Conservation (phyloP, 192 early-diverging fungal genomes). For the Kickxella alabastrina region DNA sequence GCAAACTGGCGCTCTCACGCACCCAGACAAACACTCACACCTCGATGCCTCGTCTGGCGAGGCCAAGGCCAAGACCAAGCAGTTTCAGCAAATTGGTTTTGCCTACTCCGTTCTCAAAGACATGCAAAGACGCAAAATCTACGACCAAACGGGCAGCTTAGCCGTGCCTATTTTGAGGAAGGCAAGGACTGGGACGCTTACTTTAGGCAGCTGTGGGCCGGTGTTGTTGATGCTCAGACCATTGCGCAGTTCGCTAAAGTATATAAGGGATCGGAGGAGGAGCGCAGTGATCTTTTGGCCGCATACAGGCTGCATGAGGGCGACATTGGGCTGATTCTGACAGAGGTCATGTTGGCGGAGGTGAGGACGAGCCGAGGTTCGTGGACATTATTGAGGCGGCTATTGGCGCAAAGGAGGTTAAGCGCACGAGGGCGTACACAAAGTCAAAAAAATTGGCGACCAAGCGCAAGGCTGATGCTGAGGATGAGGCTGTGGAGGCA, state of each 20-base stretch:
- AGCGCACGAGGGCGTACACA: slow-evolving; percentile 53
- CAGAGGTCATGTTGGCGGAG: slow-evolving; percentile 56
- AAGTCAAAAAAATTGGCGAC: slow-evolving; percentile 51
- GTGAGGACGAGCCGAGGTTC: slow-evolving; percentile 65
- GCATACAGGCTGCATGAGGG: slow-evolving; percentile 65
- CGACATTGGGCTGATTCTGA: slow-evolving; percentile 67
- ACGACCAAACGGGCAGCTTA: slow-evolving; percentile 75
- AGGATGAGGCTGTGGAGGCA: slow-evolving; percentile 59
- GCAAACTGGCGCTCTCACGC: slow-evolving; percentile 75
- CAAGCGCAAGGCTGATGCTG: slow-evolving; percentile 56
- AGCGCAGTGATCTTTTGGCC: slow-evolving; percentile 63
- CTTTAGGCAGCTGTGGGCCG: slow-evolving; percentile 73
- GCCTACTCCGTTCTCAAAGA: slow-evolving; percentile 77
- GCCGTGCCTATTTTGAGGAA: slow-evolving; percentile 45
- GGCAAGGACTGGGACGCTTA: slow-evolving; percentile 79
- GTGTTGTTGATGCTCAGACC: slow-evolving; percentile 64
- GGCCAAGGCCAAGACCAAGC: slow-evolving; percentile 44
- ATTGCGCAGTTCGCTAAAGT: slow-evolving; percentile 68
- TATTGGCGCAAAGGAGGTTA: slow-evolving; percentile 57
- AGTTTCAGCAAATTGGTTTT: slow-evolving; percentile 72
- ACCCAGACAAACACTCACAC: slow-evolving; percentile 88
- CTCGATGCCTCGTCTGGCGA: slow-evolving; percentile 16
- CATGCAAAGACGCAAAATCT: slow-evolving; percentile 55
- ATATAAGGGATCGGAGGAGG: slow-evolving; percentile 77
- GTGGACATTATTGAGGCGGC: slow-evolving; percentile 58